These are phyloP conservation scores for Paxillus ammoniavirescens DNA, from an alignment of 768 basidiomycete genomes.

Conservation along the genomic window DNA sequence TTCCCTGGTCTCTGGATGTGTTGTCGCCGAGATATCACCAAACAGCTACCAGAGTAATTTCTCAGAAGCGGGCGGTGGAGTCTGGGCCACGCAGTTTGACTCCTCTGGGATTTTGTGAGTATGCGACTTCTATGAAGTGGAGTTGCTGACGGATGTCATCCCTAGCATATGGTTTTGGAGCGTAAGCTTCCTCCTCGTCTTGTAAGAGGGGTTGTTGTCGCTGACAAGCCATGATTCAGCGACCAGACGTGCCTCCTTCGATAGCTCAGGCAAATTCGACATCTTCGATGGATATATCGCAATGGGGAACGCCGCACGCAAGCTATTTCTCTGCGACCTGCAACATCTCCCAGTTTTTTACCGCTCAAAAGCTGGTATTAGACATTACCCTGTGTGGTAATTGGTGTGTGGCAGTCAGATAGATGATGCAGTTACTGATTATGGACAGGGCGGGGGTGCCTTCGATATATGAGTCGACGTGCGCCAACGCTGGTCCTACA, in stretches of 20 bases:
- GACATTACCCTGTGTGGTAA: constrained; percentile 55
- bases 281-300: constrained; percentile 35
- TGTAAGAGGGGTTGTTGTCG: constrained; percentile 3
- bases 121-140: neutral
- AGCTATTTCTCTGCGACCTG: constrained; percentile 41
- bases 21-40: constrained; percentile 26
- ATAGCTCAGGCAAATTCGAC: constrained; percentile 31
- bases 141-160: constrained; percentile 1
- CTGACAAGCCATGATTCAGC: constrained; percentile 26
- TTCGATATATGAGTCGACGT: constrained; percentile 40
- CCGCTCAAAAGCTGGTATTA: constrained; percentile 49
- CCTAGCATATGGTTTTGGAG: constrained; percentile 50
- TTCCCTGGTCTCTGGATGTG: constrained; percentile 26
- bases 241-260: constrained; percentile 36
- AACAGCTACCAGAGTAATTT: constrained; percentile 28
- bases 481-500: constrained; percentile 36
- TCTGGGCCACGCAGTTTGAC: constrained; percentile 71
- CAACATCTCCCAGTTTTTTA: constrained; percentile 45
- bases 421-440: neutral
- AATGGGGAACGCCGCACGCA: constrained; percentile 48
- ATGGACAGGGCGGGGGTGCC: constrained; percentile 48
- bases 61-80: constrained; percentile 48
- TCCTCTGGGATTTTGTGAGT: constrained; percentile 48
- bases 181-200: constrained; percentile 27
- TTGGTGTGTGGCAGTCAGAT: constrained; percentile 34